Evolutionary conservation across 2,329 filamentous ascomycete genomes (phyloP).

Genomic region (Epichloe baconii): DNA sequence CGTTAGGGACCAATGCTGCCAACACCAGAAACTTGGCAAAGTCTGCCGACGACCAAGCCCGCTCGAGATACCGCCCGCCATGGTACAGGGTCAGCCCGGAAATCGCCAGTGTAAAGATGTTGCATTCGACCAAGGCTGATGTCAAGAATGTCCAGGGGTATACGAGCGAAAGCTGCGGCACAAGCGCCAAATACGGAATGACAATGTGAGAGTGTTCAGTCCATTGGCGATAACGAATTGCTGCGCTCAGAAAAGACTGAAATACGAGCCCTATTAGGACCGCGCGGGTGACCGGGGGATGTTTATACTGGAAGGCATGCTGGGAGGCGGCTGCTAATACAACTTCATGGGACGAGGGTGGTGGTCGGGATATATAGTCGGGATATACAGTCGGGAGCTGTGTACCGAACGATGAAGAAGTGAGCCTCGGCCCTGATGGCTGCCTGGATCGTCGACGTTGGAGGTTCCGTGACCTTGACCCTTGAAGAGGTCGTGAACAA

Average conservation of each 20-base stretch:
- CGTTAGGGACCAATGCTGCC: slow-evolving; percentile 66
- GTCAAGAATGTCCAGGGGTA: slow-evolving; percentile 91
- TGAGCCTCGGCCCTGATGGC: neutral
- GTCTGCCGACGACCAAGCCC: slow-evolving; percentile 86
- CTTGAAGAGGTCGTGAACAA: neutral
- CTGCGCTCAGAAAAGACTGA: slow-evolving; percentile 72
- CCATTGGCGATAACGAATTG: slow-evolving; percentile 62
- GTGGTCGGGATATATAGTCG: neutral
- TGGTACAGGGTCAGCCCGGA: slow-evolving; percentile 73
- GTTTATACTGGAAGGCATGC: slow-evolving; percentile 74
- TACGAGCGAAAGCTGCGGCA: slow-evolving; percentile 69
- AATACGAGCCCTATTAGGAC: slow-evolving; percentile 61
- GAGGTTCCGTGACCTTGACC: neutral
- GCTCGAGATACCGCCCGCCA: slow-evolving; percentile 86
- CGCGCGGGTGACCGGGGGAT: slow-evolving; percentile 77
- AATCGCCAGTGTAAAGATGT: slow-evolving; percentile 72
- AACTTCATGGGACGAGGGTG: neutral
- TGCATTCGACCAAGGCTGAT: slow-evolving; percentile 81
- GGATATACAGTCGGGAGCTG: neutral
- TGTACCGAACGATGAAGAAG: neutral
- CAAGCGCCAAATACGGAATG: slow-evolving; percentile 75
- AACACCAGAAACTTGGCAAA: slow-evolving; percentile 82
- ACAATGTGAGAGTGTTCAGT: slow-evolving; percentile 49
- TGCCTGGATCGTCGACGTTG: neutral
- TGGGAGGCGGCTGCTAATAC: slow-evolving; percentile 4